These are phyloP conservation scores for Cytospora schulzeri DNA, from an alignment of 2,329 filamentous ascomycete species.

Conservation along the genomic window DNA sequence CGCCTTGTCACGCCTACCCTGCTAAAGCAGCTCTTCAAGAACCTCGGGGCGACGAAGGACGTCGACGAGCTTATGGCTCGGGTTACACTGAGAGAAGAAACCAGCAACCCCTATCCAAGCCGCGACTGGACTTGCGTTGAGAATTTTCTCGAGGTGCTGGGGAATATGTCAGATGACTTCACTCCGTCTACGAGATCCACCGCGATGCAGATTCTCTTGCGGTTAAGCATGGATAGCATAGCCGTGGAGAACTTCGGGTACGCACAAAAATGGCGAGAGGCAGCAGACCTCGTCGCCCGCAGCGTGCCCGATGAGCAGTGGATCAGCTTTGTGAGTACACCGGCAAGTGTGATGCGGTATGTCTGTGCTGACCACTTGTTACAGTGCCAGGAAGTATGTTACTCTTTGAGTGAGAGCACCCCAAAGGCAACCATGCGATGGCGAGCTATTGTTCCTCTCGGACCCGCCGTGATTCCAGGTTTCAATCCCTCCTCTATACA, in stretches of 20 bases:
- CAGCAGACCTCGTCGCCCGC: constrained; percentile 47
- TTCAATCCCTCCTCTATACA: background rate
- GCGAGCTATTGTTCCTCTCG: constrained; percentile 61
- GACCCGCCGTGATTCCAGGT: constrained; percentile 45
- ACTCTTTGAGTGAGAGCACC: constrained; percentile 50
- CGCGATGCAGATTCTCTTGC: constrained; percentile 51
- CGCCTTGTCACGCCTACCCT: constrained; percentile 48
- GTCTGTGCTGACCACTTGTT: constrained; percentile 37
- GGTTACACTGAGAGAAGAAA: constrained; percentile 28
- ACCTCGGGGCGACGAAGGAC: constrained; percentile 58
- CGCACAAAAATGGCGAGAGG: constrained; percentile 42
- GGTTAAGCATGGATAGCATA: constrained; percentile 57
- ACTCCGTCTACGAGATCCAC: constrained; percentile 40
- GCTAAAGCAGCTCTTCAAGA: constrained; percentile 57
- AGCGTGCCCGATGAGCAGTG: constrained; percentile 43
- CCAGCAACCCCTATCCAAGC: constrained; percentile 31
- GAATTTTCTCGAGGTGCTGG: constrained; percentile 48
- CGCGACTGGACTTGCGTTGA: constrained; percentile 50
- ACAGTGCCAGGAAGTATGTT: constrained; percentile 53
- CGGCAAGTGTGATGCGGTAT: background rate
- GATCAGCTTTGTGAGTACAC: constrained; percentile 40
- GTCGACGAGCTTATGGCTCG: constrained; percentile 37
- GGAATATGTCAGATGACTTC: constrained; percentile 41
- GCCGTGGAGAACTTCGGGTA: constrained; percentile 48
- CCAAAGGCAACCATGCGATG: constrained; percentile 54